Base-by-base conservation (phyloP, 2,329 filamentous ascomycete species). In the Exophiala phaeomuriformis region DNA sequence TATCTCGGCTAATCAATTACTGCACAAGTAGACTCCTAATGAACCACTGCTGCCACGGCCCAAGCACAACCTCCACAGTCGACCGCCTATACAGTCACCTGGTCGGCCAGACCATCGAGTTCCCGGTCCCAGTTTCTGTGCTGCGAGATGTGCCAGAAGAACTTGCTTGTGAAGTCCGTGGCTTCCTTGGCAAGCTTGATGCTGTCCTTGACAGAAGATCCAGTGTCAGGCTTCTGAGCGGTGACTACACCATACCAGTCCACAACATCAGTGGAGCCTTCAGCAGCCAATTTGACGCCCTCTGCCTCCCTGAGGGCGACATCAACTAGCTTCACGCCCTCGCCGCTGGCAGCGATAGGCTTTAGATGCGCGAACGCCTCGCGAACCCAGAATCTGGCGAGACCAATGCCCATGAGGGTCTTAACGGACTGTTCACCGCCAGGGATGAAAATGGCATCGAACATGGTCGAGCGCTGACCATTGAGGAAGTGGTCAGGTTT, bases 281-380 rank as follows among this genome's bases (percentile, higher is more conserved):
- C 64, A 29, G 12, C 32, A 1, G 76, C 75, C 61, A 80, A 76
- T 3, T 70, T 55, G 61, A 82, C 69, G 3, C 73, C 75, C 0
- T 75, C 71, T 3, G 77, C 65, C 31, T 69, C 69, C 63, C 51
- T 72, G 65, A 69, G 52, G 1, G 69, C 69, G 31, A 75, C 68
- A 47, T 75, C 68, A 30, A 91, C 75, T 39, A 91, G 72, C 2
- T 80, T 73, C 0, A 88, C 80, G 0, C 76, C 87, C 65, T 90
- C 86, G 0, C 85, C 87, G 0, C 84, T 85, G 0, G 84, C 88
- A 1, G 82, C 88, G 28, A 93, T 85, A 1, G 86, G 74, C 74
- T 93, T 93, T 47, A 90, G 75, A 59, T 93, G 88, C 0, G 86
- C 87, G 61, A 91, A 93, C 0, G 87, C 84, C 67, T 93, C 88